Conservation (phyloP, 768 basidiomycete genomes). For the Hydnum rufescens region DNA sequence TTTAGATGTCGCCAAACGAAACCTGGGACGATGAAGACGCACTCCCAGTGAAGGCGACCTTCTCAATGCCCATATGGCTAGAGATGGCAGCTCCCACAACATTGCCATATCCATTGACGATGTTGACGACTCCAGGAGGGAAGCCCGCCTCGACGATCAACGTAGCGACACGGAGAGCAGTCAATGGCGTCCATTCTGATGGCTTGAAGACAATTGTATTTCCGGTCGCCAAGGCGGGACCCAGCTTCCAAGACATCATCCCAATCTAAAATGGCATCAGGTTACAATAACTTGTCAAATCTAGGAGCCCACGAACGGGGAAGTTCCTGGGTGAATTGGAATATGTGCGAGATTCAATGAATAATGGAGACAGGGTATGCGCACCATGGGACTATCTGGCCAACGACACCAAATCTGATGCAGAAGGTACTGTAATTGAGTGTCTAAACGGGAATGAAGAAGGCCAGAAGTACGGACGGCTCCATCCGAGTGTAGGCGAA, state of each 20-base stretch:
- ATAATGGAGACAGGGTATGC: too few species aligned
- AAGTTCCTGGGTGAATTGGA: too few species aligned
- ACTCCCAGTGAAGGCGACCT: slow-evolving; percentile 75
- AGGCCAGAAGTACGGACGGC: too few species aligned
- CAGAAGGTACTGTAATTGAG: too few species aligned
- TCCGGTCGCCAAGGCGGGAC: slow-evolving; percentile 55
- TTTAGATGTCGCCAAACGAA: neutral
- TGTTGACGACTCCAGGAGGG: slow-evolving; percentile 57
- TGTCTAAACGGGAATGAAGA: too few species aligned
- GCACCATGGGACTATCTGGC: slow-evolving; percentile 42
- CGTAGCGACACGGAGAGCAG: slow-evolving; percentile 27
- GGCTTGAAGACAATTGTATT: slow-evolving; percentile 64
- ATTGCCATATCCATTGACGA: slow-evolving; percentile 52
- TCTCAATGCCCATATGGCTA: slow-evolving; percentile 41
- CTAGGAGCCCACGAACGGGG: slow-evolving; percentile 21
- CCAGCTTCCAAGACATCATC: slow-evolving; percentile 56
- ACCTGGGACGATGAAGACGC: slow-evolving; percentile 18
- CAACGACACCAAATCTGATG: slow-evolving; percentile 19
- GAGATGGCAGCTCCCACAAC: slow-evolving; percentile 51
- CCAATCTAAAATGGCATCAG: neutral
- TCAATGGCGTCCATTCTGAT: slow-evolving; percentile 56
- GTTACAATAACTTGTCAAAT: neutral
- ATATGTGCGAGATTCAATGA: too few species aligned
- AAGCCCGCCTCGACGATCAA: slow-evolving; percentile 50
- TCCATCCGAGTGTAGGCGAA: slow-evolving; percentile 49